Evolutionary conservation across 352 stramenopile species (phyloP), one percentile per base, ranked within the genome.

Genomic region (Phytophthora quininea): DNA sequence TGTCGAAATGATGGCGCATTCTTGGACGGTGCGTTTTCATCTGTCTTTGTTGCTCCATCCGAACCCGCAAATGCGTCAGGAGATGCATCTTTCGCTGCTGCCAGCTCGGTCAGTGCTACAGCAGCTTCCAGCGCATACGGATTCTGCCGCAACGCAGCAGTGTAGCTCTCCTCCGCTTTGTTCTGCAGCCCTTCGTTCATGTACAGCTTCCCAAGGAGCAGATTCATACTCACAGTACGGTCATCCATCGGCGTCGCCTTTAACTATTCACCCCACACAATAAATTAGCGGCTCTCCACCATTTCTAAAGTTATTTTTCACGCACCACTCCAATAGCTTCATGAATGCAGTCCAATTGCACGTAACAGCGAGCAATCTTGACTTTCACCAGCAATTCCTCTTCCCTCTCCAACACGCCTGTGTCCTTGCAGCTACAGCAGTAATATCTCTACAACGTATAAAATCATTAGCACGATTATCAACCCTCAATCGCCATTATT

Each of bases 111-210:
- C 2, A 93, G 75, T 10, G 80, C 82, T 54, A 95, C 42, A n/a
- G 81, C 75, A n/a, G 88, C 88, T 69, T 95, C 88, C 19, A 95
- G 55, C 19, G 88, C 88, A 47, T 93, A 95, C 33, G 88, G 86
- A 54, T 92, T 93, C 40, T 84, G 71, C 50, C 70, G 65, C 14
- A 95, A 64, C 10, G 83, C 88, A 50, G 51, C 43, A 14, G 57
- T 65, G 56, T 90, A 95, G 49, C 69, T 70, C 27, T 88, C 79
- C 54, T 95, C 82, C 1, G 85, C 88, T 49, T 91, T 86, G 52
- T 71, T 86, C 52, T 74, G 67, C 11, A 92, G 55, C 4, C 84
- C 82, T 71, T 93, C 80, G 40, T 64, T 65, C 15, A 78, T 35
- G 47, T 91, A 91, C 12, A 95, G 70, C 32, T 83, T 88, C 1